Evolutionary conservation across 2,329 filamentous ascomycete species (phyloP), one percentile per base, ranked within the genome.

Genomic region (Dendryphion nanum): DNA sequence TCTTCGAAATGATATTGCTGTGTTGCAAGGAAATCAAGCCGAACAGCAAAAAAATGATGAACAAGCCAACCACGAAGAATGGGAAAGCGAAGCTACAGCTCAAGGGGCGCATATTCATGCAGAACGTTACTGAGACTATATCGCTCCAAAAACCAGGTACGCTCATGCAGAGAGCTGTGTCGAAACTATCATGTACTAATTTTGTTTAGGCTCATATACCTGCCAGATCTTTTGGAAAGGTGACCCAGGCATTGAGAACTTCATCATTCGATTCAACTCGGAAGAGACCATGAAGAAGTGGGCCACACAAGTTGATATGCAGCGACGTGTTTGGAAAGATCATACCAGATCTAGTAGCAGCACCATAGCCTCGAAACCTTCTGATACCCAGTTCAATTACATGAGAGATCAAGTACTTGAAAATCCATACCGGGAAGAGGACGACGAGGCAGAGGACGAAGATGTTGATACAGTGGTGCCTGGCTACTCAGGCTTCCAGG

Each of bases 201-300:
- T 26, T 26, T 3, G 10, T 8, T 19, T 55, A 93, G 89, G 89
- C 33, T 91, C 88, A 8, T 95, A 97, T 62, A 91, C 87, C 2
- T 87, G 96, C 44, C 91, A 97, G 61, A 97, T 98, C 39, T 96
- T 90, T 77, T 98, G 93, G 93, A 97, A 93, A 68, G 91, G 91
- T 21, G 91, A 97, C 49, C 89, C 90, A 0, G 89, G 88, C 4
- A 89, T 96, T 20, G 91, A 98, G 62, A 95, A 94, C 59, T 97
- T 98, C 64, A 83, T 91, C 55, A 95, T 98, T 60, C 87, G 88
- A 51, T 97, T 96, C 65, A 78, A 81, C 35, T 93, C 91, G 44
- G 93, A 98, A 64, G 89, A 95, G 51, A 82, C 77, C 12, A 89
- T 97, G 83, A 90, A 85, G 67, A 95, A 91, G 61, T 98, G 93